Base-by-base conservation (phyloP, 371 early-diverging fungal genomes). In the Zychaea mexicana region DNA sequence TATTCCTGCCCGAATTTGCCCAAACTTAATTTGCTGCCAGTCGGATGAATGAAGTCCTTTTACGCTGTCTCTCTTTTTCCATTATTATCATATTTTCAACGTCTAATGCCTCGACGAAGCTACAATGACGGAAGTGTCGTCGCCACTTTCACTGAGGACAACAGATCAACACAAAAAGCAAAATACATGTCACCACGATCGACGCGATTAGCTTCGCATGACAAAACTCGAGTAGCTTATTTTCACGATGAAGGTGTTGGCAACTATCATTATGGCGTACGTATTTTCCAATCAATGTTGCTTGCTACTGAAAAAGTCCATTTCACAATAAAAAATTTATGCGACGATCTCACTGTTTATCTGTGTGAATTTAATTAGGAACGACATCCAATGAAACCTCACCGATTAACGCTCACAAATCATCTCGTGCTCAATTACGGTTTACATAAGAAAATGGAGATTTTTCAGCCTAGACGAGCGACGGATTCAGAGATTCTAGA, bases 311-410 rank as follows among this genome's bases (percentile, higher is more conserved):
- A n/a, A n/a, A n/a, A n/a, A n/a, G n/a, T n/a, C n/a, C n/a, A n/a
- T n/a, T n/a, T 49, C 9, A 22, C 49, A 49, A 17, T 49, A 24
- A 24, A 8, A 26, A 30, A 36, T n/a, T 21, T 27, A 33, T 17
- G 13, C 6, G 3, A 27, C 21, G 6, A 31, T 32, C 21, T 31
- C 3, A 7, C 30, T 55, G 17, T 57, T 15, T 36, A 8, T 57
- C 3, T 38, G 10, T 21, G 9, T 52, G 2, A 12, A 52, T 24
- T n/a, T 12, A 45, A 17, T 57, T 69, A 89, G 88, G 86, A 88
- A 69, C 79, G 84, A 28, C 98, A 98, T 78, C 98, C 98, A 1
- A 98, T 98, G 98, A 98, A 98, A 68, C 98, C 98, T 1, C 95
- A 95, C 70, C 89, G 98, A 59, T 81, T 97, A 42, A 89, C 93